Evolutionary conservation across 75 land plant species (phyloP).

Genomic region (Sequoia sempervirens): DNA sequence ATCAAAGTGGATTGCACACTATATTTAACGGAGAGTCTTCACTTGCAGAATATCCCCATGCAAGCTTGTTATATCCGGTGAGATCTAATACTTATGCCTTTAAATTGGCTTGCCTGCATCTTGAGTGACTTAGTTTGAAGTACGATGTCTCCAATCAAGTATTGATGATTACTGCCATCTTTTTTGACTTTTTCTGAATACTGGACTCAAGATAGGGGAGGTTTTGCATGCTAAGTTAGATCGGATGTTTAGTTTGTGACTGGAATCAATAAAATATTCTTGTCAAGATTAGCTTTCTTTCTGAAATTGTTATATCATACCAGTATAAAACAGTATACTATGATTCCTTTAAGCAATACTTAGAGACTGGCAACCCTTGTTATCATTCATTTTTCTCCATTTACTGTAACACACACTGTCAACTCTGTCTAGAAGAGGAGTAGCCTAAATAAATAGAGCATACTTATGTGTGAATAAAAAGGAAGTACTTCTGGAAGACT

Average conservation of each 20-base stretch:
- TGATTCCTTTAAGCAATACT: not conserved
- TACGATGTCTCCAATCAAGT: not conserved
- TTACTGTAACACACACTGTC: not conserved
- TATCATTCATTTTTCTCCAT: not conserved
- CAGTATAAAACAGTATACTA: not conserved
- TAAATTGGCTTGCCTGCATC: not conserved
- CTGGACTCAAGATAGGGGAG: not conserved
- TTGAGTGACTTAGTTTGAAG: not conserved
- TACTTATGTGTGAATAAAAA: no score
- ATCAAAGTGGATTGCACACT: constrained; percentile 17
- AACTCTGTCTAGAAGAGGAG: not conserved
- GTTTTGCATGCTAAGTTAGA: not conserved
- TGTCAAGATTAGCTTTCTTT: not conserved
- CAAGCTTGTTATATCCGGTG: constrained; percentile 81
- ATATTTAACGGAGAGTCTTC: constrained; percentile 68
- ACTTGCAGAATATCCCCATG: constrained; percentile 86
- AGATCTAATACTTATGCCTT: not conserved
- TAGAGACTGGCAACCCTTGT: not conserved
- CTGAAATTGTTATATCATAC: not conserved
- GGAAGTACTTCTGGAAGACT: not conserved
- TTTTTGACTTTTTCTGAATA: not conserved
- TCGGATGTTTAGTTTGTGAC: not conserved
- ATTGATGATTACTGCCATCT: not conserved
- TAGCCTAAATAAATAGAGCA: not conserved
- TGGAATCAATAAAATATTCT: not conserved